These are phyloP conservation scores for Fusarium sp. DNA, from an alignment of 2,329 filamentous ascomycete genomes.

Conservation along the genomic window DNA sequence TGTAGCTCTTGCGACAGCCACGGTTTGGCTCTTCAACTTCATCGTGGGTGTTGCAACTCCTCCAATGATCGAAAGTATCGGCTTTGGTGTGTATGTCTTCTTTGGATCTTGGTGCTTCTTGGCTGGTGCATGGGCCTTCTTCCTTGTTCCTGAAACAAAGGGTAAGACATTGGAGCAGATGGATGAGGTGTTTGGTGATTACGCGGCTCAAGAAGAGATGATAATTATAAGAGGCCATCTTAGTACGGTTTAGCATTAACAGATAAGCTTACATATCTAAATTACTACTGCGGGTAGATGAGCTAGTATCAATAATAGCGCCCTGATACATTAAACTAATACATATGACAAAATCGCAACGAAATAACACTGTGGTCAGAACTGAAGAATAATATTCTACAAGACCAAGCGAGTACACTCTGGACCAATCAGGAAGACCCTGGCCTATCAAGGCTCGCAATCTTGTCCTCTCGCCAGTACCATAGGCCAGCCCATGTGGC, in stretches of 20 bases:
- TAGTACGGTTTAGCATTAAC: background rate
- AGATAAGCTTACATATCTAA: too few species aligned
- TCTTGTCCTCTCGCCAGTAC: too few species aligned
- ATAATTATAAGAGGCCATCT: background rate
- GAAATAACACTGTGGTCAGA: too few species aligned
- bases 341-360: too few species aligned
- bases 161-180: constrained; percentile 27
- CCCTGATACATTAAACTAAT: too few species aligned
- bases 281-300: too few species aligned
- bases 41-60: constrained; percentile 12
- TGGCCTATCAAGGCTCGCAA: too few species aligned
- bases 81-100: constrained; percentile 46
- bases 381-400: too few species aligned
- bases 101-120: background rate
- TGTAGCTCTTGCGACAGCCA: background rate
- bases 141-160: constrained; percentile 39
- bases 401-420: too few species aligned
- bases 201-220: constrained; percentile 20
- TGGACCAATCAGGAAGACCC: too few species aligned
- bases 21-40: constrained; percentile 46
- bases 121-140: constrained; percentile 55
- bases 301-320: too few species aligned
- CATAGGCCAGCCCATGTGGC: too few species aligned
- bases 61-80: background rate
- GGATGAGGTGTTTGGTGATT: constrained; percentile 35